Evolutionary conservation across 192 early-diverging fungal genomes (phyloP), one percentile per base, ranked within the genome.

Genomic region (Entomortierella parvispora): DNA sequence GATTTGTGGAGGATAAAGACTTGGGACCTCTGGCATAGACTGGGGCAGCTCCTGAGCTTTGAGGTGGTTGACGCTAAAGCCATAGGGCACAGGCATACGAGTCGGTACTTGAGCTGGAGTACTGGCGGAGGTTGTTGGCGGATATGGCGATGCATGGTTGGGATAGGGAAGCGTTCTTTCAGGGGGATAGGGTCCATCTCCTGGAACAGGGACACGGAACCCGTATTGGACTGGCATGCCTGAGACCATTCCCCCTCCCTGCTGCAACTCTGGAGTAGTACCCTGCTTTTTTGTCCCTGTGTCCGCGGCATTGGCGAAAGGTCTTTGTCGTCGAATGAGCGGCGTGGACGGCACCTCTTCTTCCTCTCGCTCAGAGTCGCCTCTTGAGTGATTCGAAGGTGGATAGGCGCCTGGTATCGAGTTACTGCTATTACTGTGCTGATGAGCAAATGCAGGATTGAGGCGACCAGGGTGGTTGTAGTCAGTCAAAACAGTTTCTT

Each of bases 1-100:
- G 29, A 77, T 68, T 26, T 68, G 74, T 7, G 74, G 74, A 20
- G 74, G 74, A 18, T 77, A 77, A 9, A 77, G 53, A 2, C 47
- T 61, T 4, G 65, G 65, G 9, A 33, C 18, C 40, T 72, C 55
- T n/a, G 70, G 31, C 18, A 58, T 50, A 9, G 28, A 15, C 2
- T 59, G 56, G 28, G 61, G 46, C 20, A 58, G 23, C 9, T 71
- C 67, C n/a, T 60, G 65, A 0, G 60, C 17, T 37, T 71, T n/a
- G n/a, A n/a, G n/a, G n/a, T n/a, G 55, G 12, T 23, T 51, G 9
- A 20, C 15, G 28, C 12, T 40, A 12, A 40, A 40, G 7, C 37
- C 37, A 12, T 40, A 40, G 2, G 74, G 74, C 65, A 68, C 68
- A n/a, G 59, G 47, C 74, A 77, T 77, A 2, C 28, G 65, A 40